Evolutionary conservation across 2,329 filamentous ascomycete genomes (phyloP).

Genomic region (Ascochyta viciae-villosae): DNA sequence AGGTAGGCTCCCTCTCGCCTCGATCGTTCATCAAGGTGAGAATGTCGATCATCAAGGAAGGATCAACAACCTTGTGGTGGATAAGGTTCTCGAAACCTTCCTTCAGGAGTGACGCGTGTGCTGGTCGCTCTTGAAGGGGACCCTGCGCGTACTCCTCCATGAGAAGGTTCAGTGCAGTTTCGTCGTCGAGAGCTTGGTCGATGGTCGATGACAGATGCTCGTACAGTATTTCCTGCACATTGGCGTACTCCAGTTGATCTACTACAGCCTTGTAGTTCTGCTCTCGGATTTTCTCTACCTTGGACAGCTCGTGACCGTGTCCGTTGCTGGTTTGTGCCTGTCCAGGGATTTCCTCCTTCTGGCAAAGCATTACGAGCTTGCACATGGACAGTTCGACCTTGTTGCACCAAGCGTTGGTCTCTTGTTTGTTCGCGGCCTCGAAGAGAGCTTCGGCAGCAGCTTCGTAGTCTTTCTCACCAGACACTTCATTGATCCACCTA

Average conservation of each 20-base stretch:
- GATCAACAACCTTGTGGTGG: slow-evolving; percentile 70
- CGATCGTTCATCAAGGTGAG: slow-evolving; percentile 78
- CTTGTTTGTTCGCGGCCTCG: slow-evolving; percentile 71
- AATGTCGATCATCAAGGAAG: slow-evolving; percentile 70
- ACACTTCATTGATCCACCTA: slow-evolving; percentile 93
- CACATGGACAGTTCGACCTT: slow-evolving; percentile 90
- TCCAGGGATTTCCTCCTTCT: slow-evolving; percentile 56
- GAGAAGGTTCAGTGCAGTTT: slow-evolving; percentile 78
- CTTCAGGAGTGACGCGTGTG: slow-evolving; percentile 74
- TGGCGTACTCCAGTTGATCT: slow-evolving; percentile 70
- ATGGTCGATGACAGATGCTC: slow-evolving; percentile 73
- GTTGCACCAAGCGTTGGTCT: slow-evolving; percentile 88
- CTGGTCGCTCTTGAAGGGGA: slow-evolving; percentile 64
- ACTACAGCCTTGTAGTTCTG: slow-evolving; percentile 54
- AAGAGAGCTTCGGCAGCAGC: slow-evolving; percentile 76
- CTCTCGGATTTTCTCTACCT: slow-evolving; percentile 51
- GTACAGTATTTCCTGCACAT: slow-evolving; percentile 81
- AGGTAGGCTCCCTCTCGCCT: slow-evolving; percentile 46
- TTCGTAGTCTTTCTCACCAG: slow-evolving; percentile 75
- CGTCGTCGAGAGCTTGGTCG: slow-evolving; percentile 76
- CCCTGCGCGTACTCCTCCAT: slow-evolving; percentile 69
- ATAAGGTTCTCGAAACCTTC: slow-evolving; percentile 74
- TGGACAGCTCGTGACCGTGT: slow-evolving; percentile 34
- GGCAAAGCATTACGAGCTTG: slow-evolving; percentile 71
- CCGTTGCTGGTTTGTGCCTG: slow-evolving; percentile 41